A percentile compares a stretch with the other conserved stretches of the same genome.
These are phyloP conservation scores for Cylindrotheca closterium DNA, from an alignment of 108 stramenopile species.

Conservation along the genomic window DNA sequence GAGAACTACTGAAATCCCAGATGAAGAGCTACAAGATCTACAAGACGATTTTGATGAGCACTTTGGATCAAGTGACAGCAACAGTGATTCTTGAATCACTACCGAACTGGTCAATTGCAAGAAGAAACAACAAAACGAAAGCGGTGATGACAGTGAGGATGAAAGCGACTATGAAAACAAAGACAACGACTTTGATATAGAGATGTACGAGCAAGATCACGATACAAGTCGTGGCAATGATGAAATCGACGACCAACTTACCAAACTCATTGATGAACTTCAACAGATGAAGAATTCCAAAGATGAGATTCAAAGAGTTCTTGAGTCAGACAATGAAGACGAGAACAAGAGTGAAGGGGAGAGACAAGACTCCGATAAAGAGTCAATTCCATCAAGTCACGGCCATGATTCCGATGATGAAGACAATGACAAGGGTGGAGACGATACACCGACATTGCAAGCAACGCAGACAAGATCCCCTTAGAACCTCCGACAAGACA, in stretches of 20 bases:
- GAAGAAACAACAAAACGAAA: not conserved
- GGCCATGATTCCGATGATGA: not conserved
- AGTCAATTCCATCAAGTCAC: not conserved
- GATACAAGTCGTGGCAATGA: conserved; percentile 24
- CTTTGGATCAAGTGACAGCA: conserved; percentile 1
- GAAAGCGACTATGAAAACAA: conserved; percentile 1
- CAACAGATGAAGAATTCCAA: not conserved
- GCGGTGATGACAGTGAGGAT: conserved; percentile 7
- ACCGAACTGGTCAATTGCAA: not conserved
- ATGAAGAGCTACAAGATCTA: conserved; percentile 2
- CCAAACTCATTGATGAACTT: not conserved
- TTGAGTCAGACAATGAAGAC: not conserved
- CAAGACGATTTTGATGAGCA: conserved; percentile 6
- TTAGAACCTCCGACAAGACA: not conserved
- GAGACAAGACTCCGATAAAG: too few relatives aligned
- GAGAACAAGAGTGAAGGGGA: not conserved
- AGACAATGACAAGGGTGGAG: not conserved
- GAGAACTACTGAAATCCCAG: not conserved
- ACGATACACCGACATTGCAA: not conserved
- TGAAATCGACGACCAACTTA: conserved; percentile 28
- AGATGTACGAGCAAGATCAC: conserved; percentile 12
- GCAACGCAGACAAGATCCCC: not conserved
- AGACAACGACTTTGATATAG: conserved; percentile 11
- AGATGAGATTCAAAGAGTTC: too few relatives aligned
- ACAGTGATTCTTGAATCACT: conserved; percentile 2